Base-by-base conservation (phyloP, 2,329 filamentous ascomycete genomes). In the Alternaria ventricosa region DNA sequence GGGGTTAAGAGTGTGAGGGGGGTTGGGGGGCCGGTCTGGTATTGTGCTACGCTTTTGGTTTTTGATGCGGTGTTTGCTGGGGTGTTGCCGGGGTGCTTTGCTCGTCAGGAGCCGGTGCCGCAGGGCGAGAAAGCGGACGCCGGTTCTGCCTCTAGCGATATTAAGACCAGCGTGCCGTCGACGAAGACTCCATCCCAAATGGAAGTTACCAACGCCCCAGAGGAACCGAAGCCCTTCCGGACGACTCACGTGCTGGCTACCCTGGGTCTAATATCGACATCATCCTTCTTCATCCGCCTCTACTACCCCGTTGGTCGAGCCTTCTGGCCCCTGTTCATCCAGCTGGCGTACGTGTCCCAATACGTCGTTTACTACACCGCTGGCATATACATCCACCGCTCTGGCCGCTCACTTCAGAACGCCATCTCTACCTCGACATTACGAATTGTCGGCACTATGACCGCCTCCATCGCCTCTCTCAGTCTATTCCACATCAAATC, bases 11-110 rank as follows among this genome's bases (percentile, higher is more conserved):
- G 55, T 12, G 28, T 57, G 10, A 67, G 67, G 45, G 70, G 69
- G 3, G 63, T 66, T 18, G 33, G 59, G 13, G 70, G 70, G 3
- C 64, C 69, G 49, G 66, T 69, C 8, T 73, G 70, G 70, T 73
- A 71, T 54, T 67, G 63, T 33, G 69, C 54, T 4, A 18, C 71
- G 7, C 55, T 73, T 9, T 41, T 70, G 12, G 43, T 67, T 6
- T 73, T 73, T 25, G 70, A 73, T 50, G 47, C 23, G 2, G 15
- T 62, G 3, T 73, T 68, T 46, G 46, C 57, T 20, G 18, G 57
- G 0, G 6, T 53, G 4, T 6, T 47, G 18, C 59, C 59, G 3
- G 25, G 20, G 18, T 33, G 57, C 23, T 51, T 51, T n/a, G 27
- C 27, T 1, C n/a, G 28, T 22, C 2, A 7, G 5, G n/a, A 18